phyloP scores from a whole-genome alignment of 371 early-diverging fungal genomes.

The Rhizopus delemar region DNA sequence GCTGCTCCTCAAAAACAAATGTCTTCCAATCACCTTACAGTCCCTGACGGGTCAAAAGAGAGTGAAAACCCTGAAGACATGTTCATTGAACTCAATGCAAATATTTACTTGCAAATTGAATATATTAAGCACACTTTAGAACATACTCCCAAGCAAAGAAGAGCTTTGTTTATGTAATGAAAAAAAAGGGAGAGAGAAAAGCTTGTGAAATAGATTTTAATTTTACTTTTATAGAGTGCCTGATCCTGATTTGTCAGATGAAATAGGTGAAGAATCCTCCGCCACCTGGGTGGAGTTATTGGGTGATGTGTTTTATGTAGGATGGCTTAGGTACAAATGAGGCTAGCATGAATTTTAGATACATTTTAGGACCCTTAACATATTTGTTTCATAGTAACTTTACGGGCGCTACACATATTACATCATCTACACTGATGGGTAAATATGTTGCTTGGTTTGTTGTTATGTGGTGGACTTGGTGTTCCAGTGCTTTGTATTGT shows the following conservation, averaged over 20 bases:
- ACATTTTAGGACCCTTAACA: not conserved
- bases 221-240: constrained; percentile 26
- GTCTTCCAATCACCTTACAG: not conserved
- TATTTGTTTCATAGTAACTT: constrained; percentile 33
- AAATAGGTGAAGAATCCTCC: constrained; percentile 44
- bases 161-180: constrained; percentile 34
- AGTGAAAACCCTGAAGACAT: constrained; percentile 8
- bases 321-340: constrained; percentile 37
- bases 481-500: constrained; percentile 51
- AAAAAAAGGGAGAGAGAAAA: not conserved
- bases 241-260: constrained; percentile 54
- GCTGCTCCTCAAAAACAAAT: not conserved
- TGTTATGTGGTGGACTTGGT: constrained; percentile 66
- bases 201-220: not conserved
- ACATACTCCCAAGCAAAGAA: constrained; percentile 18
- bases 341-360: not conserved
- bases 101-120: constrained; percentile 46
- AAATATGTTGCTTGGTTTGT: constrained; percentile 60
- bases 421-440: constrained; percentile 28
- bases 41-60: not conserved
- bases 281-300: constrained; percentile 54
- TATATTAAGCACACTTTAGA: constrained; percentile 14
- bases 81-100: constrained; percentile 39
- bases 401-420: constrained; percentile 55
- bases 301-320: constrained; percentile 55